phyloP scores from a whole-genome alignment of 306 rosid species.

The Echinosophora koreensis region DNA sequence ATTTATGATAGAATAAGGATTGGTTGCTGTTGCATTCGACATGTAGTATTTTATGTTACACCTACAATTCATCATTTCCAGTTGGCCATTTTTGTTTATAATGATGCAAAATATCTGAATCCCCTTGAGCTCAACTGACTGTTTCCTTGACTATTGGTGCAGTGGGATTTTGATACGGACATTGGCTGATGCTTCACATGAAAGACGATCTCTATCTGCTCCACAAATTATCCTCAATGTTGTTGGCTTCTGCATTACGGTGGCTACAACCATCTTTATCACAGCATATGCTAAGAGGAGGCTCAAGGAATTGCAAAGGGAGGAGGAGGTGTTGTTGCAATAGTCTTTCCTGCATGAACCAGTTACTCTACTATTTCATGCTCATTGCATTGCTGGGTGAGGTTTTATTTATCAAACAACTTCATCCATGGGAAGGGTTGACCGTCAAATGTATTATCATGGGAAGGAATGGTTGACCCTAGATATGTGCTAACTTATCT shows the following conservation, averaged over 20 bases:
- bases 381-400: conserved; percentile 51
- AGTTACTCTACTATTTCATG: conserved; percentile 24
- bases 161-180: conserved; percentile 90
- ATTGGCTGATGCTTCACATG: conserved; percentile 85
- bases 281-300: conserved; percentile 74
- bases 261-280: conserved; percentile 73
- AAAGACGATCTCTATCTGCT: conserved; percentile 72
- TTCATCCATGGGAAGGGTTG: conserved; percentile 56
- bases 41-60: conserved; percentile 30
- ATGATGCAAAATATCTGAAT: conserved; percentile 14
- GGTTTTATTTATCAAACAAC: conserved; percentile 49
- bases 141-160: conserved; percentile 42
- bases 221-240: conserved; percentile 78
- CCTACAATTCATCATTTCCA: not conserved
- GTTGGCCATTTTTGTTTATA: conserved; percentile 21
- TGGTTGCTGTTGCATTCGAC: not conserved
- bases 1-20: not conserved
- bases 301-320: conserved; percentile 71
- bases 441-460: conserved; percentile 50
- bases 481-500: conserved; percentile 57
- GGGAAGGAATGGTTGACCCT: conserved; percentile 43
- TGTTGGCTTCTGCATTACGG: conserved; percentile 74
- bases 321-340: conserved; percentile 66
- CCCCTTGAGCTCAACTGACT: too few relatives aligned
- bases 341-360: conserved; percentile 49